Base-by-base conservation (phyloP, 306 rosid species). In the Canavalia gladiata region DNA sequence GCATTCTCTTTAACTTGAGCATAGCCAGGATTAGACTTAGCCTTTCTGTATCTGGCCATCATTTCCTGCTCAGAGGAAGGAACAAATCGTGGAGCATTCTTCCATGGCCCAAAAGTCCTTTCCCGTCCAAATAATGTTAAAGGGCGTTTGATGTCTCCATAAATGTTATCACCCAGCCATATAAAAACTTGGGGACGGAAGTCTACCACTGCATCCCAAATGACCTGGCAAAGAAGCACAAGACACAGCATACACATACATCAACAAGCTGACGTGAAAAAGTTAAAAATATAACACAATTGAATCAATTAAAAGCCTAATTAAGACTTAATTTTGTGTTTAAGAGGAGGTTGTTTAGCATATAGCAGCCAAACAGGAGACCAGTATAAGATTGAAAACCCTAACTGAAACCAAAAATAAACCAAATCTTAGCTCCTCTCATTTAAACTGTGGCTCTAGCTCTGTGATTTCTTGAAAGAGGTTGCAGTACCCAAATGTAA, bases 101-200 rank as follows among this genome's bases (percentile, higher is more conserved):
- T 93, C 97, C 97, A 91, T 0, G 97, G 97, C 13, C 97, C 97
- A 42, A 85, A 13, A 46, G 94, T 93, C 85, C 97, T 91, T 76
- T 93, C 90, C 65, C 56, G 82, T 64, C 97, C 97, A 46, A 93
- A 85, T n/a, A 91, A 2, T 74, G 78, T 88, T 74, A 87, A 87
- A 82, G 97, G 96, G 39, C 83, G 92, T 86, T 84, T 93, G 51
- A 62, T 75, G 85, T 93, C 97, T 80, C 97, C 97, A 47, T 93
- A 93, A 33, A 93, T 90, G 90, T 91, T 93, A 84, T 93, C 97
- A 68, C 97, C 97, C 43, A 93, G 79, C 90, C 92, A 93, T 85
- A 93, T 85, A 82, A 93, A 91, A 69, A 93, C 75, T 31, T 91
- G 97, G 28, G 97, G 97, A 76, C 67, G 86, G 70, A 87, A 93